Percentiles rank a stretch among this genome's conserved stretches.
phyloP scores from a whole-genome alignment of 441 rosid genomes.

The Breynia disticha region DNA sequence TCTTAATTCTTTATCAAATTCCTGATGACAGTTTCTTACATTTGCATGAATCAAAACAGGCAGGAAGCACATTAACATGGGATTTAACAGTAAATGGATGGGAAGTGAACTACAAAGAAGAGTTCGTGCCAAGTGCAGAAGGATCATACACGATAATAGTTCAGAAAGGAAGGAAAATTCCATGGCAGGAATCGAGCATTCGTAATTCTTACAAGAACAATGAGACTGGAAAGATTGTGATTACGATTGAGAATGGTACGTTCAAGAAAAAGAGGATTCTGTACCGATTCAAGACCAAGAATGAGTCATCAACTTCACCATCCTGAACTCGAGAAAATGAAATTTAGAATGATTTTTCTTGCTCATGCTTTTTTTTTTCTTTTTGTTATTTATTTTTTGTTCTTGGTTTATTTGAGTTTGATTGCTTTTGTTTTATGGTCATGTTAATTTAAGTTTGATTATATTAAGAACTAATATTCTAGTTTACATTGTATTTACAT shows the following conservation, averaged over 20 bases:
- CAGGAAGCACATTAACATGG: conserved; percentile 34
- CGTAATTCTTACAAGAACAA: conserved; percentile 34
- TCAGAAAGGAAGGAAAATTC: conserved; percentile 28
- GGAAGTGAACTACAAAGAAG: conserved; percentile 56
- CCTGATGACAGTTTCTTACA: not conserved
- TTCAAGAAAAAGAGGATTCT: conserved; percentile 41
- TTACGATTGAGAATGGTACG: conserved; percentile 30
- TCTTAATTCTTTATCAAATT: no score
- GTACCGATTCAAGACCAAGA: conserved; percentile 34
- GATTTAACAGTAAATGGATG: conserved; percentile 42
- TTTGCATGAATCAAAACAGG: conserved; percentile 14
- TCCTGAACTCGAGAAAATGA: not conserved
- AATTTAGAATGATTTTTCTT: not conserved
- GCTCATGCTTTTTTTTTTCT: not conserved
- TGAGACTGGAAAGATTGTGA: conserved; percentile 40
- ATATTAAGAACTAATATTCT: no score
- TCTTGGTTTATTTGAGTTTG: no score
- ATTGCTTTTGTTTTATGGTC: no score
- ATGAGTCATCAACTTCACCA: not conserved
- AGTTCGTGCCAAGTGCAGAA: conserved; percentile 37
- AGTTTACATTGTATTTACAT: no score
- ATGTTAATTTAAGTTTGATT: not conserved
- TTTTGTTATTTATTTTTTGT: not conserved
- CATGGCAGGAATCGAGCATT: conserved; percentile 18
- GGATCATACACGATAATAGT: conserved; percentile 36